Base-by-base conservation (phyloP, 148 eudicot genomes). In the Chenopodium berlandieri region DNA sequence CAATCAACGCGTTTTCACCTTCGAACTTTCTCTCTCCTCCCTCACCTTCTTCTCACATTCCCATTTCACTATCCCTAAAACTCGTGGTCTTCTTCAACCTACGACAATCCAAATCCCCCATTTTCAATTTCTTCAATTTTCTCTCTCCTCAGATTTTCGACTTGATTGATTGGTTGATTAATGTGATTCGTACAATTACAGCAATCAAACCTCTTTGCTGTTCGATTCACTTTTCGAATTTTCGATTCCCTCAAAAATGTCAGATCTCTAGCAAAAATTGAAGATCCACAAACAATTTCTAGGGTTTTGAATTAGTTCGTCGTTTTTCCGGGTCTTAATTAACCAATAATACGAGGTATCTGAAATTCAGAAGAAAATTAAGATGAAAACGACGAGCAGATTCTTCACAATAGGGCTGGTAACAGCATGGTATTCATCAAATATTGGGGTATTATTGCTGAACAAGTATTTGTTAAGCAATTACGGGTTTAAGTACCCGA, bases 401-500 rank as follows among this genome's bases (percentile, higher is more conserved):
- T 80, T 94, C 19, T 94, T 89, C 88, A 92, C 95, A 76, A 85
- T 94, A 62, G 97, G 95, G 56, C 89, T 94, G 4, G 93, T 94
- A 40, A 72, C 92, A 31, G 73, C 94, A 17, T 94, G 97, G 97
- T 94, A 94, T 78, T 88, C 94, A 2, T 90, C 97, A 2, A 94
- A 94, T 90, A 94, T 94, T 50, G 97, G 97, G 47, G 97, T 94
- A 12, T 79, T 94, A 54, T 78, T 94, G 37, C 80, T 94, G 7
- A 94, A 94, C 89, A 94, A 94, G 85, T 94, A 94, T 78, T 78
- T 94, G 84, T 73, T 94, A 9, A 86, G 90, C 85, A 94, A 94
- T 80, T 94, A 94, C 56, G 97, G 97, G 16, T 94, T 94, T 81
- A 90, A 88, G 52, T 94, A 92, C 88, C 97, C 97, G 73, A 94